Percentiles rank a stretch among this genome's conserved stretches.
Evolutionary conservation across 2,329 filamentous ascomycete genomes (phyloP).

Genomic region (Sarocladium brachiariae): DNA sequence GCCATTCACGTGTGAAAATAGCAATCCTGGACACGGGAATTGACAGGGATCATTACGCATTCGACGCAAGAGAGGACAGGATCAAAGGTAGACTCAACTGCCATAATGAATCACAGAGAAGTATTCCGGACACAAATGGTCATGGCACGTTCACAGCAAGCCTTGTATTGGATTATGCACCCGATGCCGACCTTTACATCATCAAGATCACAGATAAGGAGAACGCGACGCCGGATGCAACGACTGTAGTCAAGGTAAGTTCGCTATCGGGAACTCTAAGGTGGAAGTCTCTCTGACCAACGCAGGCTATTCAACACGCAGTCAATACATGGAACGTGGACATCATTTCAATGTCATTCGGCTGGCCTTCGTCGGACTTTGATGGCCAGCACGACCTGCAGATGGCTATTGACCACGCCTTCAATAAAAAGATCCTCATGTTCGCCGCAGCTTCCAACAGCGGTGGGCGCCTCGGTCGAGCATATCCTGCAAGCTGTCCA

Average conservation of each 20-base stretch:
- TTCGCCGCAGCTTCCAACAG: conserved; percentile 15
- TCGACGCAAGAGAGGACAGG: not conserved
- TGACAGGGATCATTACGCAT: conserved; percentile 1
- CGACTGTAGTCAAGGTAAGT: not conserved
- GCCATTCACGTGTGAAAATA: conserved; percentile 3
- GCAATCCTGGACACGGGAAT: conserved; percentile 12
- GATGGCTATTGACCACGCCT: conserved; percentile 1
- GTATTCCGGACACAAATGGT: not conserved
- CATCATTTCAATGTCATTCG: conserved; percentile 19
- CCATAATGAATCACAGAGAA: not conserved
- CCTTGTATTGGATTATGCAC: conserved; percentile 11
- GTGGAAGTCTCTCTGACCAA: no score
- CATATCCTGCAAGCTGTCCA: conserved; percentile 13
- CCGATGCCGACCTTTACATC: conserved; percentile 11
- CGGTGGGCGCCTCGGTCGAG: conserved; percentile 11
- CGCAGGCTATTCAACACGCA: conserved; percentile 15
- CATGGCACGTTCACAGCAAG: conserved; percentile 12
- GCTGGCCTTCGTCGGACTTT: conserved; percentile 9
- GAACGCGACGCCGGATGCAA: conserved; percentile 1
- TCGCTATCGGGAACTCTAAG: no score
- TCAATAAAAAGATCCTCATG: conserved; percentile 10
- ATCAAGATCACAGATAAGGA: conserved; percentile 11
- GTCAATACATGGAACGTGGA: conserved; percentile 13
- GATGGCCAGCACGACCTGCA: not conserved
- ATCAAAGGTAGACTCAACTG: conserved; percentile 10